Base-by-base conservation (phyloP, 2,329 filamentous ascomycete genomes). In the Hysterium pulicare region DNA sequence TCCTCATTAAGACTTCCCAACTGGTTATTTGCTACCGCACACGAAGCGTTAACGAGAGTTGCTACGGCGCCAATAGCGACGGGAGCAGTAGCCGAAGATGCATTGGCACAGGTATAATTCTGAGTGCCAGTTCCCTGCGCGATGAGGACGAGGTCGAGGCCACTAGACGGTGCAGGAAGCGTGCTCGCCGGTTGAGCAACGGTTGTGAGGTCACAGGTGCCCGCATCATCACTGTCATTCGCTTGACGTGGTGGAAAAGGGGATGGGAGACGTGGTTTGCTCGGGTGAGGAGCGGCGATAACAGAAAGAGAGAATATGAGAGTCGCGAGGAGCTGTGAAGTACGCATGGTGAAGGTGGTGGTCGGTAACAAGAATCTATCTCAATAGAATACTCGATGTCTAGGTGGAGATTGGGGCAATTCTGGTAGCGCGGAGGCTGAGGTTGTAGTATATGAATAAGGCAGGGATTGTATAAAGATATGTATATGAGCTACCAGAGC, bases 11-110 rank as follows among this genome's bases (percentile, higher is more conserved):
- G n/a, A 17, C 83, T 81, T 44, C 87, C 70, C 43, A 72, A 69
- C 28, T 87, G 72, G 64, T 80, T 77, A 49, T 77, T 77, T 0
- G 84, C 80, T 41, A 57, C 67, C 41, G 68, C 38, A 44, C 69
- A 72, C 3, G 69, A 70, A 9, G 54, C 67, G 32, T 74, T 69
- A 47, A 70, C 71, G 3, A 75, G 62, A 2, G 64, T 65, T 2
- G 72, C 74, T n/a, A 68, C 57, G 17, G 74, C 73, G 8, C 72
- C 72, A 26, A 68, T 55, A 7, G 71, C 53, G 11, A 53, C 45
- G 11, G 74, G 72, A 0, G 41, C 39, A 9, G 54, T 39, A 1
- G 61, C 52, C 3, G 48, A 46, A 5, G 55, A 41, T 24, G 52
- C 48, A 22, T 55, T 50, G 2, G 50, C 41, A 48, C 74, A 77